Percentiles rank a stretch among this genome's conserved stretches.
Evolutionary conservation across 495 filamentous ascomycete species (phyloP).

Genomic region (Thermothielavioides terrestris): DNA sequence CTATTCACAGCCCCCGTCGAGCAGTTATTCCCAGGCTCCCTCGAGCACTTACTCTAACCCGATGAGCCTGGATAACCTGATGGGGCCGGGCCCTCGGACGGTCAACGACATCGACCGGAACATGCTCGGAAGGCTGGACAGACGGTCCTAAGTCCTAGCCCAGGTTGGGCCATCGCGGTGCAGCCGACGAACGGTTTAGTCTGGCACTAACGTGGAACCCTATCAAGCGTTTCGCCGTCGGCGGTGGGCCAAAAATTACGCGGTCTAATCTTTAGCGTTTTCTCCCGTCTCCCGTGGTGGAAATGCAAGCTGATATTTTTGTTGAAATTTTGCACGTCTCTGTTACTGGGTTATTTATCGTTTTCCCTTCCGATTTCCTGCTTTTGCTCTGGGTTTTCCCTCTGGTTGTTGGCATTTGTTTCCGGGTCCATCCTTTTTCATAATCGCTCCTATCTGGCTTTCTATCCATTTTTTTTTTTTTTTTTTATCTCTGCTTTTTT

Average conservation of each 20-base stretch:
- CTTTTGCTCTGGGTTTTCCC: neutral
- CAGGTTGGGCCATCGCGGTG: no score
- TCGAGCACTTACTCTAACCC: conserved; percentile 16
- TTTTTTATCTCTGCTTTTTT: neutral
- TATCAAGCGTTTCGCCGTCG: no score
- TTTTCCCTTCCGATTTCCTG: no score
- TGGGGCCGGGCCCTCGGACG: conserved; percentile 22
- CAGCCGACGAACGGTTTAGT: no score
- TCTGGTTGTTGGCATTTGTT: neutral
- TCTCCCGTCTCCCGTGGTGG: no score
- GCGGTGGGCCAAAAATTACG: no score
- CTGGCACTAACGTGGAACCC: no score
- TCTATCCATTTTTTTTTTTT: neutral
- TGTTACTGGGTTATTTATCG: no score
- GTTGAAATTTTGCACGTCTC: no score
- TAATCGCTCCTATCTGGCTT: neutral
- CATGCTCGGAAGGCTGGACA: conserved; percentile 33
- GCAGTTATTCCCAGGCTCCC: conserved; percentile 4
- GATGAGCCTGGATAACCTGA: conserved; percentile 40
- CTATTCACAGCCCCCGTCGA: neutral
- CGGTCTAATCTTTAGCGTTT: no score
- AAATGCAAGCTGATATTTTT: no score
- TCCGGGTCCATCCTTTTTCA: no score
- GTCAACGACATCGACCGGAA: conserved; percentile 32
- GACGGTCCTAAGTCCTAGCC: conserved; percentile 18